Evolutionary conservation across 495 filamentous ascomycete genomes (phyloP).

Genomic region (Xylaria palmicola): DNA sequence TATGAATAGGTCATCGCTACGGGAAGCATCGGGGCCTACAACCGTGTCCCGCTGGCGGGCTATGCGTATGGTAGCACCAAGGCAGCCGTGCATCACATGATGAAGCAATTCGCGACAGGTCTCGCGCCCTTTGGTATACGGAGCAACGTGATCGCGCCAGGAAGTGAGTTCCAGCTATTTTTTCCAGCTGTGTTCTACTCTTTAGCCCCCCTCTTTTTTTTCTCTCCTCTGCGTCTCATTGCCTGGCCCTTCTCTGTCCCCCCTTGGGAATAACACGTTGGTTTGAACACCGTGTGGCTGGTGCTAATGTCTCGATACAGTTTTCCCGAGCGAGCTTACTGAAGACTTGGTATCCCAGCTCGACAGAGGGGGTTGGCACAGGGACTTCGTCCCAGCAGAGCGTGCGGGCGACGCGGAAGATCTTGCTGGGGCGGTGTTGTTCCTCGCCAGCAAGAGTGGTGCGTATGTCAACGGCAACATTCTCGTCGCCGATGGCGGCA

Average conservation of each 20-base stretch:
- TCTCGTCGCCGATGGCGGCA: constrained; percentile 52
- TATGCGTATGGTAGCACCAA: constrained; percentile 57
- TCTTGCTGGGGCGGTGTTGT: constrained; percentile 51
- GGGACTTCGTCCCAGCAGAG: constrained; percentile 46
- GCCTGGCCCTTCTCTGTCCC: no score
- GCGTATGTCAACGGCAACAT: constrained; percentile 54
- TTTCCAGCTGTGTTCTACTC: neutral
- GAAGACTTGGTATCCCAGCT: constrained; percentile 14
- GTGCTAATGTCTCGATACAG: constrained; percentile 20
- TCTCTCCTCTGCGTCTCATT: no score
- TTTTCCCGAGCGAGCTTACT: constrained; percentile 57
- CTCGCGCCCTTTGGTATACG: constrained; percentile 51
- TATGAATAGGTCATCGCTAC: no score
- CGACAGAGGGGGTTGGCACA: constrained; percentile 36
- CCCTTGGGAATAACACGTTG: no score
- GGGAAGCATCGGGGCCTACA: constrained; percentile 52
- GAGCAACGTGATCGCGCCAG: constrained; percentile 57
- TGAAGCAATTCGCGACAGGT: constrained; percentile 53
- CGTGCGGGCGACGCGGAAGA: constrained; percentile 49
- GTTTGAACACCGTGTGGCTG: no score
- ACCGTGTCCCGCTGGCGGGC: constrained; percentile 40
- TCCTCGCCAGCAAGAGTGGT: constrained; percentile 50
- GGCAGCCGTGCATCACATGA: constrained; percentile 52
- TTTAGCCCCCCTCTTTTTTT: neutral
- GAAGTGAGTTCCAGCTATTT: constrained; percentile 39